Evolutionary conservation across 169 alveolate genomes (phyloP).

Genomic region (Plasmodium sp.): DNA sequence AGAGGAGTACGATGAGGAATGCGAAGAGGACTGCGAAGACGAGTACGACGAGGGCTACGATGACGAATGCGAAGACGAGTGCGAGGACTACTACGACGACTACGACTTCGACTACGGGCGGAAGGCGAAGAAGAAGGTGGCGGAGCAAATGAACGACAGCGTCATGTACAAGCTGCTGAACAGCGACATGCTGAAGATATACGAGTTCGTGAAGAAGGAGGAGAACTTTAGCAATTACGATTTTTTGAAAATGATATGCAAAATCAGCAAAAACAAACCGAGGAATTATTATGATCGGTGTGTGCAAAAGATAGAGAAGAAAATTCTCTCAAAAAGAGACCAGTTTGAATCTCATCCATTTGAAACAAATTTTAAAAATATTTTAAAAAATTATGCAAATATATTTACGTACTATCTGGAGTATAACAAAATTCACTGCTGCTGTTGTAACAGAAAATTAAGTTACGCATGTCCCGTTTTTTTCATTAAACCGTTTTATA

Average conservation of each 20-base stretch:
- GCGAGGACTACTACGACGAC: neutral
- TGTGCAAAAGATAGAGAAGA: constrained; percentile 64
- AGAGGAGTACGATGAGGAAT: neutral
- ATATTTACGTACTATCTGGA: constrained; percentile 34
- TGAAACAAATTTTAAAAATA: constrained; percentile 61
- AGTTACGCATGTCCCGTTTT: constrained; percentile 69
- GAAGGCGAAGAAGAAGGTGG: constrained; percentile 1
- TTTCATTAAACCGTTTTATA: constrained; percentile 67
- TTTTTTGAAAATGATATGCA: constrained; percentile 62
- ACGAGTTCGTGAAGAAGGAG: constrained; percentile 47
- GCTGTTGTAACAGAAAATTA: constrained; percentile 56
- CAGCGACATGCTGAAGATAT: constrained; percentile 41
- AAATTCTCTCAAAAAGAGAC: constrained; percentile 68
- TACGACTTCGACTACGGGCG: neutral
- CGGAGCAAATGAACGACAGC: constrained; percentile 28
- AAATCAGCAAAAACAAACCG: constrained; percentile 38
- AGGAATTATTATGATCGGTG: constrained; percentile 31
- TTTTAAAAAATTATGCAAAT: constrained; percentile 72
- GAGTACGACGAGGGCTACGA: neutral
- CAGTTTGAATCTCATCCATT: constrained; percentile 74
- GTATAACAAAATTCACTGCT: constrained; percentile 35
- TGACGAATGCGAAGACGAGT: neutral
- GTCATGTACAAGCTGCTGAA: constrained; percentile 32
- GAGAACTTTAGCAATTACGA: constrained; percentile 56
- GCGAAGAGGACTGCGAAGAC: neutral